Percentiles rank a stretch among this genome's conserved stretches.
Conservation (phyloP, 805 yeast genomes). For the Ascoidea rubescens region DNA sequence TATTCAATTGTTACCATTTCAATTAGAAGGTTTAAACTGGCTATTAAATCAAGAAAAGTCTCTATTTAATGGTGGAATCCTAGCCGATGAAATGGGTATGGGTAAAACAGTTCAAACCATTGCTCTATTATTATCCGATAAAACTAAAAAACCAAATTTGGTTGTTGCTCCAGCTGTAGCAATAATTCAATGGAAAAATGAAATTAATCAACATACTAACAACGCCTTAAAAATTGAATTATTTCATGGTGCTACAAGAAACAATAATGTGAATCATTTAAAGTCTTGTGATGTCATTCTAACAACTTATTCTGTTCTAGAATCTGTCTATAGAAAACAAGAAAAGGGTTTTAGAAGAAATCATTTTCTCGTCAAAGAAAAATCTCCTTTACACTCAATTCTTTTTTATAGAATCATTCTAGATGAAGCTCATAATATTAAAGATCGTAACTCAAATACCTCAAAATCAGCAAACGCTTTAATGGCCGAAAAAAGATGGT, state of each 20-base stretch:
- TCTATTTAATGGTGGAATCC: constrained; percentile 73
- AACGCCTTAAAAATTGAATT: constrained; percentile 53
- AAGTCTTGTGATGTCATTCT: constrained; percentile 58
- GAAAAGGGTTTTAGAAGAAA: constrained; percentile 71
- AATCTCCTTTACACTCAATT: constrained; percentile 58
- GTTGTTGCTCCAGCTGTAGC: constrained; percentile 99
- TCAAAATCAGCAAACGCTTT: constrained; percentile 80
- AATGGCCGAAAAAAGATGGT: constrained; percentile 67
- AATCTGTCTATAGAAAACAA: constrained; percentile 75
- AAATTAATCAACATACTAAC: constrained; percentile 74
- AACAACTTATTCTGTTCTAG: constrained; percentile 88
- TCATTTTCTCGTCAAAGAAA: constrained; percentile 56
- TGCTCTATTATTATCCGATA: constrained; percentile 65
- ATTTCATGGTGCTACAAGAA: constrained; percentile 79
- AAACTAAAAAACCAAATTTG: constrained; percentile 54
- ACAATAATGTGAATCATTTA: constrained; percentile 41
- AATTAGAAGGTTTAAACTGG: constrained; percentile 90
- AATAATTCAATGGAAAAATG: constrained; percentile 93
- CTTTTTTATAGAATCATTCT: constrained; percentile 74
- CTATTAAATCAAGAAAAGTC: constrained; percentile 67
- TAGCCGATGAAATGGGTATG: constrained; percentile 99
- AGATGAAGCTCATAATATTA: constrained; percentile 97
- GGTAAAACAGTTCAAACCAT: constrained; percentile 97
- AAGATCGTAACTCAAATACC: constrained; percentile 87
- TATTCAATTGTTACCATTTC: constrained; percentile 72